phyloP scores from a whole-genome alignment of 2,329 filamentous ascomycete genomes.

The Blastomyces percursus region DNA sequence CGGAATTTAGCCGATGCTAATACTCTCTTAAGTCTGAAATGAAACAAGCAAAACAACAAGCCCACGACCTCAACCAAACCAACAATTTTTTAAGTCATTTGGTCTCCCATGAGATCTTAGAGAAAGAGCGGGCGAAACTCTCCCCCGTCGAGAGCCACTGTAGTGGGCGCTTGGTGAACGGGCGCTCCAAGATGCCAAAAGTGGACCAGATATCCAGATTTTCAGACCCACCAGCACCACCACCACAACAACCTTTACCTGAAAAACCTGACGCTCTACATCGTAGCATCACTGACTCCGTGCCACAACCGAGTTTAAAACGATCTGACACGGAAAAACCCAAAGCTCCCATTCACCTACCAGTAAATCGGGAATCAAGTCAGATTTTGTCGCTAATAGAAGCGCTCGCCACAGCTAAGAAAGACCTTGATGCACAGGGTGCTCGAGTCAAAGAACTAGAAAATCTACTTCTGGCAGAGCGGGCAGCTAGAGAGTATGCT shows the following conservation, averaged over 20 bases:
- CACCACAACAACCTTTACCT: conserved; percentile 82
- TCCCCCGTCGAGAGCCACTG: conserved; percentile 35
- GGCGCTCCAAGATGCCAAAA: conserved; percentile 41
- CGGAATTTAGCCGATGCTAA: neutral
- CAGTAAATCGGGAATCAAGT: conserved; percentile 47
- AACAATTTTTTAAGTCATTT: conserved; percentile 70
- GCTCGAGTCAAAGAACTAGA: conserved; percentile 73
- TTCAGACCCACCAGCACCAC: conserved; percentile 84
- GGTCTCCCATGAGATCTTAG: conserved; percentile 57
- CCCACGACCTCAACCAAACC: conserved; percentile 72
- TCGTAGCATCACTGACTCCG: conserved; percentile 37
- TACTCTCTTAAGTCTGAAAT: conserved; percentile 60
- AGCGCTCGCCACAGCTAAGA: conserved; percentile 69
- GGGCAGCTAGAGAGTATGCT: conserved; percentile 67
- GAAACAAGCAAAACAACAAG: conserved; percentile 77
- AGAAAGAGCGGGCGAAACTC: conserved; percentile 40
- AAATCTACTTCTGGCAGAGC: conserved; percentile 63
- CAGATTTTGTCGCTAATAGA: conserved; percentile 80
- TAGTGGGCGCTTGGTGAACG: conserved; percentile 37
- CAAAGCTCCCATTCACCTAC: conserved; percentile 39
- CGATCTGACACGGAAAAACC: conserved; percentile 65
- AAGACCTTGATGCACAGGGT: conserved; percentile 75
- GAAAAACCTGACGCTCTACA: conserved; percentile 68
- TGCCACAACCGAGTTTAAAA: conserved; percentile 50
- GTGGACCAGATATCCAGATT: conserved; percentile 73